Conservation (phyloP, 2,329 filamentous ascomycete species). For the Hawksworthiomyces lignivorus region DNA sequence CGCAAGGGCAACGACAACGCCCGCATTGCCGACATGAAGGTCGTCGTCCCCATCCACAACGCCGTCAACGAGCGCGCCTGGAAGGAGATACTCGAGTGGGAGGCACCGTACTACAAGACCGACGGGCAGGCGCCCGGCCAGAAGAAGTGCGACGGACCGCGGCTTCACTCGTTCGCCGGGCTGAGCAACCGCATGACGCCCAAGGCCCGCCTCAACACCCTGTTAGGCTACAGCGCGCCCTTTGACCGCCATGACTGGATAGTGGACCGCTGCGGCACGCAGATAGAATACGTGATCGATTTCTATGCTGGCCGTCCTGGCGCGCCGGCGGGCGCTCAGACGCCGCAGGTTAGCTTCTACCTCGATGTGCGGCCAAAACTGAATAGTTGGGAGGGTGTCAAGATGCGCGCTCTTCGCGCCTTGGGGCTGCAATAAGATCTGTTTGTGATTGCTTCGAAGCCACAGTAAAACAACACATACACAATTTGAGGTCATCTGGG, state of each 20-base stretch:
- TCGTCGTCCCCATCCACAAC: constrained; percentile 95
- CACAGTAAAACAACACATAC: neutral
- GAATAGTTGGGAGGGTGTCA: constrained; percentile 59
- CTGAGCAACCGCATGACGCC: constrained; percentile 65
- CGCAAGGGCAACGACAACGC: constrained; percentile 76
- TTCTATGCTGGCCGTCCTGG: constrained; percentile 72
- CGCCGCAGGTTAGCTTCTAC: constrained; percentile 49
- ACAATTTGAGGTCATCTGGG: too few relatives aligned
- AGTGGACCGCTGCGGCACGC: constrained; percentile 78
- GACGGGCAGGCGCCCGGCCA: constrained; percentile 46
- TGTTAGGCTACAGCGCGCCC: constrained; percentile 81
- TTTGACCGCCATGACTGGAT: constrained; percentile 99
- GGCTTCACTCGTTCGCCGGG: constrained; percentile 76
- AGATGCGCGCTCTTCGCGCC: constrained; percentile 52
- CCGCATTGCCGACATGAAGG: constrained; percentile 69
- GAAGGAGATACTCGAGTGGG: constrained; percentile 87
- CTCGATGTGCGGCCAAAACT: constrained; percentile 62
- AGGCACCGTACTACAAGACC: constrained; percentile 54
- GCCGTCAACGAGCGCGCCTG: constrained; percentile 96
- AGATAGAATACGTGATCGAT: constrained; percentile 93
- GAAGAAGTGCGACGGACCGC: constrained; percentile 61
- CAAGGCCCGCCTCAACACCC: constrained; percentile 70
- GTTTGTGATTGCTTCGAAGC: too few relatives aligned
- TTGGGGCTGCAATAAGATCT: constrained; percentile 37
- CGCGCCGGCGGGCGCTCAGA: constrained; percentile 28